Base-by-base conservation (phyloP, 83 land plant species). In the Isoetes engelmannii region DNA sequence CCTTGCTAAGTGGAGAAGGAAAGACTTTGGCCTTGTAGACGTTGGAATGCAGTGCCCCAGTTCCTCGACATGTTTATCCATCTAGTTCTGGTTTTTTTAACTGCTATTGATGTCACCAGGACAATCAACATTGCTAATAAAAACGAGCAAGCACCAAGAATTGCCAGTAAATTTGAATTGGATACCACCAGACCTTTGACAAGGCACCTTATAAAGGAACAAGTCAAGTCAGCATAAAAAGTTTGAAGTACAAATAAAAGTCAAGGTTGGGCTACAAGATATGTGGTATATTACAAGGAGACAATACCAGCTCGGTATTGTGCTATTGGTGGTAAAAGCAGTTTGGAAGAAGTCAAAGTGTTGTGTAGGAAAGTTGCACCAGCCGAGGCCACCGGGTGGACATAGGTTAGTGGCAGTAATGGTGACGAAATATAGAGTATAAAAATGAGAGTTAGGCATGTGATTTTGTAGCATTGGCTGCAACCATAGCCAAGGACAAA, bases 1-100 rank as follows among this genome's bases (percentile, higher is more conserved):
- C n/a, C n/a, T n/a, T n/a, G n/a, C n/a, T n/a, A n/a, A n/a, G n/a
- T n/a, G n/a, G 21, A 48, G 63, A 81, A 77, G 18, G 81, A 77
- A 65, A 81, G 42, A 7, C 18, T 19, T 48, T 81, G 80, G 19
- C 77, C 77, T 5, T 4, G 42, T 42, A 69, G 10, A 42, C 56
- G 4, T 60, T 77, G 73, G 76, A 79, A 81, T 21, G 68, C 63
- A 54, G 76, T 74, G 5, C 84, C 84, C 84, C 81, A 81, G 47
- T 77, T 70, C n/a, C 74, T 17, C 8, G 4, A 41, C 81, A 81
- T 65, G 10, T 13, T 5, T 8, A 58, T 21, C 75, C 74, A 74
- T 6, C 60, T 74, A 0, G 76, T 74, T 42, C 55, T 70, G 37
- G 76, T 69, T 10, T 74, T 74, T 46, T 70, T 74, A 20, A 74